phyloP scores from a whole-genome alignment of 148 eudicot species.

The Rhododendron kiyosumense region DNA sequence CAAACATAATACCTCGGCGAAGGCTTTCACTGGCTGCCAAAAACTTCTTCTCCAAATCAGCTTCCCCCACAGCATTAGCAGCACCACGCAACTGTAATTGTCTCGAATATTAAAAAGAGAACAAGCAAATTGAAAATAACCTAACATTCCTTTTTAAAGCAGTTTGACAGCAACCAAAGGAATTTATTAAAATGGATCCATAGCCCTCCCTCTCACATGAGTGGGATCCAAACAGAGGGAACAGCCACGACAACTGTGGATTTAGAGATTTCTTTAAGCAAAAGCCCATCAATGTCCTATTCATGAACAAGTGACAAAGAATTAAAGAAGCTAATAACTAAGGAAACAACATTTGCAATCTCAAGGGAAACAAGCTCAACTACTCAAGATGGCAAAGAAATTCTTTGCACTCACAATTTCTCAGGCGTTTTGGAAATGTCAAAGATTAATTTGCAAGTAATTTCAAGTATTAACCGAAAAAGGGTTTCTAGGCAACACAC shows the following conservation, averaged over 20 bases:
- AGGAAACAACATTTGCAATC: background rate
- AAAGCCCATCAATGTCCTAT: background rate
- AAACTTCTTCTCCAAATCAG: slow-evolving; percentile 74
- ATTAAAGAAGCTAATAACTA: background rate
- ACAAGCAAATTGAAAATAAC: background rate
- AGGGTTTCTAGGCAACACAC: background rate
- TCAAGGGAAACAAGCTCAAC: background rate
- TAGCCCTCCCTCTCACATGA: background rate
- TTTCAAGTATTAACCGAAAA: background rate
- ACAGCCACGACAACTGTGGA: background rate
- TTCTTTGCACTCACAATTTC: background rate
- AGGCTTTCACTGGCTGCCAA: slow-evolving; percentile 80
- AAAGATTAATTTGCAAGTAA: background rate
- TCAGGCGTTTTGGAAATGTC: background rate
- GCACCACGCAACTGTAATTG: slow-evolving; percentile 70
- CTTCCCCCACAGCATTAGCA: slow-evolving; percentile 93
- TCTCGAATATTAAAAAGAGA: background rate
- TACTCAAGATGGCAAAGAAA: background rate
- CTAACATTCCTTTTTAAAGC: background rate
- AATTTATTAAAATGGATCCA: background rate
- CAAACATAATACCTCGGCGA: slow-evolving; percentile 97
- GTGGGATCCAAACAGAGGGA: background rate
- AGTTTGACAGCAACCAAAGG: background rate
- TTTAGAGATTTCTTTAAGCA: background rate
- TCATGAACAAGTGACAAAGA: background rate